Evolutionary conservation across 352 stramenopile genomes (phyloP), one percentile per base, ranked within the genome.

Genomic region (Phytopythium aichiense): DNA sequence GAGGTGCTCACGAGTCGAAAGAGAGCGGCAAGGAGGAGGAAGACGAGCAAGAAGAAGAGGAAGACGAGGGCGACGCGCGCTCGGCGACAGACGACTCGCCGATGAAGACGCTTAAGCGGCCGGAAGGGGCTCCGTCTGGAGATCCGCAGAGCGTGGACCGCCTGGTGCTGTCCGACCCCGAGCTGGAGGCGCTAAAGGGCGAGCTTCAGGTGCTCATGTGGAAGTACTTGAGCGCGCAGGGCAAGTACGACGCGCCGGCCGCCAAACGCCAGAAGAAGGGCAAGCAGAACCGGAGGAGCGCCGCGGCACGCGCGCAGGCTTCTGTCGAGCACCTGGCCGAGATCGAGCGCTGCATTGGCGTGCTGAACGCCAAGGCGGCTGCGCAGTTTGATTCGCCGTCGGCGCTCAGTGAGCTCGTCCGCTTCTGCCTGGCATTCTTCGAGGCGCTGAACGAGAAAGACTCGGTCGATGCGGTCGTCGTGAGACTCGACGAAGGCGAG

Each of bases 221-320:
- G 11, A 76, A 76, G 54, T 70, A 78, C 22, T 57, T 72, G 35
- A 63, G 35, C 4, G 64, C 60, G 0, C 66, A 74, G 16, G 66
- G 52, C 1, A 74, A 60, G 23, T 30, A 70, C 28, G 50, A 58
- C 31, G 65, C 63, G 2, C 74, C 82, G 6, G 56, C 71, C 1
- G 43, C 73, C 18, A 92, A 92, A 58, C 71, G 83, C 1, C 76
- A 84, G 38, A 92, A 90, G 68, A 90, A 90, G 60, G 58, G 80
- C 54, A 86, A 88, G 56, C 72, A 81, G 33, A 61, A 23, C 30
- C 79, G 64, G 45, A 72, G 63, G 20, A 65, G 48, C 63, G 60
- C 43, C 45, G 52, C 54, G 23, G 50, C 31, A 11, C 33, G 54
- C 0, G 25, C 38, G 0, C 54, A 60, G 28, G 54, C 54, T 13